phyloP scores from a whole-genome alignment of 2,329 filamentous ascomycete species.

The Aschersonia sp. region DNA sequence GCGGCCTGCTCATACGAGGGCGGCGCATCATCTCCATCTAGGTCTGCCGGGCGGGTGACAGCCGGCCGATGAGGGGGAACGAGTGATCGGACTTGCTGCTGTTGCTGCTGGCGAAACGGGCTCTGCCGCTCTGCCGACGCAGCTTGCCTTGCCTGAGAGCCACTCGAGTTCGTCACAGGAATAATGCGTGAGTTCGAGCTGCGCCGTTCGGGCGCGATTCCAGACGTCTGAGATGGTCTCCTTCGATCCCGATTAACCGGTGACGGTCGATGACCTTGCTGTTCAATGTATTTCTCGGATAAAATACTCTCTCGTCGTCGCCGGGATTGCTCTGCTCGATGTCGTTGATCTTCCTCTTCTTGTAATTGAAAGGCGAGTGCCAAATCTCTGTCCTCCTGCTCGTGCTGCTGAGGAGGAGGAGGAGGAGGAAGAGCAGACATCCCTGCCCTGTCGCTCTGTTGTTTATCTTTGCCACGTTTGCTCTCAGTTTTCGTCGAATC shows the following conservation, averaged over 20 bases:
- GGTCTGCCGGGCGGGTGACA: constrained; percentile 22
- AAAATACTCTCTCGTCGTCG: constrained; percentile 52
- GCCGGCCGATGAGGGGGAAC: constrained; percentile 21
- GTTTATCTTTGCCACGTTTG: constrained; percentile 13
- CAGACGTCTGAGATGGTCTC: constrained; percentile 2
- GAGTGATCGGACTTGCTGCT: constrained; percentile 28
- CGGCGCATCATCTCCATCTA: constrained; percentile 34
- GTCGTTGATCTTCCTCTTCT: constrained; percentile 78
- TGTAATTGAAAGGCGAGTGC: constrained; percentile 86
- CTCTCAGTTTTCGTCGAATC: constrained; percentile 42
- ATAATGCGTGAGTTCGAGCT: constrained; percentile 10
- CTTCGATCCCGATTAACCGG: constrained; percentile 9
- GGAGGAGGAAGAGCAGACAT: neutral
- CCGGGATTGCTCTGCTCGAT: constrained; percentile 50
- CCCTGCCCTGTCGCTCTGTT: constrained; percentile 2
- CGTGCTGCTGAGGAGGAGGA: constrained; percentile 24
- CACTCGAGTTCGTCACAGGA: neutral
- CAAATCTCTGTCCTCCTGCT: constrained; percentile 74
- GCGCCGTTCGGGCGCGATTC: constrained; percentile 7
- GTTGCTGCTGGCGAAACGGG: constrained; percentile 2
- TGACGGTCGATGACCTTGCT: constrained; percentile 31
- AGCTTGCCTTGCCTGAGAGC: neutral
- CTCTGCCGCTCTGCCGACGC: neutral
- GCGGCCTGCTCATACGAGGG: constrained; percentile 45
- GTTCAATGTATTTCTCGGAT: constrained; percentile 57